Base-by-base conservation (phyloP, 305 asterid genomes). In the Fraxinus xanthoxyloides region DNA sequence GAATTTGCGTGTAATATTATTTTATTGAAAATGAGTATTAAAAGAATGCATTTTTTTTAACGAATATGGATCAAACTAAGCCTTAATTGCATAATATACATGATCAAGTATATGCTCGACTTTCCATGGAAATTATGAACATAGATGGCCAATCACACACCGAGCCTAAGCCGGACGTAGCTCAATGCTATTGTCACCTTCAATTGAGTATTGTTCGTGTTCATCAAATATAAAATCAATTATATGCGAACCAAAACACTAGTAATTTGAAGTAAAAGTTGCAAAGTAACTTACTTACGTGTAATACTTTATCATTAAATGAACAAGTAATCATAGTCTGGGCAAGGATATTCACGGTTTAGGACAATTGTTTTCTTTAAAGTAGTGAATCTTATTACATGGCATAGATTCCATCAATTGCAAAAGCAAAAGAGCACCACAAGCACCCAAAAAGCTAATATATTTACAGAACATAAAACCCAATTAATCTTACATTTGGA, bases 381-480 rank as follows among this genome's bases (percentile, higher is more conserved):
- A 48, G 59, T 48, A 15, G 59, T 48, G 59, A 48, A 48, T 48
- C 59, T 48, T 48, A 15, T 48, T 82, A 80, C 21, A 48, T 48
- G 87, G 90, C 85, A 88, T 87, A 85, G 81, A 93, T 89, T 90
- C 90, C 89, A 89, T 85, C 87, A 35, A 89, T 82, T 15, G 59
- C 84, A 87, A 87, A 87, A 89, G 91, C 86, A 82, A 90, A 87
- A 86, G 86, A 86, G 88, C 86, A 91, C 89, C 89, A 87, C 83
- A 82, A 88, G 88, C 89, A 89, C 81, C 88, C 91, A 72, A 87
- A 89, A 88, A 90, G 94, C 91, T 86, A 87, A 84, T 83, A 82
- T 83, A 77, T 87, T 89, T 87, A 86, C 90, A 84, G 82, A 70
- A 87, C 79, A 82, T 87, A 91, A 91, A 85, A 88, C 87, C 89